Evolutionary conservation across 768 basidiomycete genomes (phyloP).

Genomic region (Leccinum subgranulosum): DNA sequence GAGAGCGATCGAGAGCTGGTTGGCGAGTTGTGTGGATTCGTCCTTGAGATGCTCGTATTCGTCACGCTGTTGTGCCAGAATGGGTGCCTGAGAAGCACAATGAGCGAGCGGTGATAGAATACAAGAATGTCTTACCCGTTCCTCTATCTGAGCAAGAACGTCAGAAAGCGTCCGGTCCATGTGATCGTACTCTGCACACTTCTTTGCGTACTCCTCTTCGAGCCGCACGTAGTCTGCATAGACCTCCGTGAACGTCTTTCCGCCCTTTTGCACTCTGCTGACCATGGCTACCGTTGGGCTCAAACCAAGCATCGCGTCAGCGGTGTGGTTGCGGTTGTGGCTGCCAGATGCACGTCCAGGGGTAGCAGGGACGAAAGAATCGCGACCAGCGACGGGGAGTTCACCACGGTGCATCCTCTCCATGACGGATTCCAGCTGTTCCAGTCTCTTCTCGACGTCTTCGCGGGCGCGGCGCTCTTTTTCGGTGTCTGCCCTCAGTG

Average conservation of each 20-base stretch:
- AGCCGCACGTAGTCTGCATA: conserved; percentile 87
- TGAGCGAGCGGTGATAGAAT: not conserved
- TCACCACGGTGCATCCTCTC: conserved; percentile 72
- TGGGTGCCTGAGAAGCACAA: conserved; percentile 63
- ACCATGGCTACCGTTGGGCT: conserved; percentile 90
- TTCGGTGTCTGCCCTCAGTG: conserved; percentile 67
- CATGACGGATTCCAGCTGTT: conserved; percentile 71
- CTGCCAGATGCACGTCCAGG: conserved; percentile 45
- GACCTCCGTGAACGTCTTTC: conserved; percentile 91
- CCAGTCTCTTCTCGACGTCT: conserved; percentile 65
- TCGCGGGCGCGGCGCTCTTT: conserved; percentile 68
- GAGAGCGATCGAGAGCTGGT: conserved; percentile 73
- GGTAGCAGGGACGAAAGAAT: conserved; percentile 32
- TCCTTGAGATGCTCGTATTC: conserved; percentile 84
- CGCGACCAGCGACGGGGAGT: conserved; percentile 53
- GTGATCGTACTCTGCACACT: conserved; percentile 78
- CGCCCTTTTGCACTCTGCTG: conserved; percentile 72
- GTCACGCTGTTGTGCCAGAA: conserved; percentile 82
- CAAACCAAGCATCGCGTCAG: conserved; percentile 62
- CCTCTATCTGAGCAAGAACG: conserved; percentile 87
- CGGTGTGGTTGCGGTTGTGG: conserved; percentile 41
- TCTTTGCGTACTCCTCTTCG: conserved; percentile 76
- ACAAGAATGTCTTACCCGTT: conserved; percentile 51
- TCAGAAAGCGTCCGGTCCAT: conserved; percentile 79
- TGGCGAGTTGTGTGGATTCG: conserved; percentile 77